Percentiles rank a stretch among this genome's conserved stretches.
These are phyloP conservation scores for Gaertneriomyces sp. DNA, from an alignment of 192 early-diverging fungal genomes.

Conservation along the genomic window DNA sequence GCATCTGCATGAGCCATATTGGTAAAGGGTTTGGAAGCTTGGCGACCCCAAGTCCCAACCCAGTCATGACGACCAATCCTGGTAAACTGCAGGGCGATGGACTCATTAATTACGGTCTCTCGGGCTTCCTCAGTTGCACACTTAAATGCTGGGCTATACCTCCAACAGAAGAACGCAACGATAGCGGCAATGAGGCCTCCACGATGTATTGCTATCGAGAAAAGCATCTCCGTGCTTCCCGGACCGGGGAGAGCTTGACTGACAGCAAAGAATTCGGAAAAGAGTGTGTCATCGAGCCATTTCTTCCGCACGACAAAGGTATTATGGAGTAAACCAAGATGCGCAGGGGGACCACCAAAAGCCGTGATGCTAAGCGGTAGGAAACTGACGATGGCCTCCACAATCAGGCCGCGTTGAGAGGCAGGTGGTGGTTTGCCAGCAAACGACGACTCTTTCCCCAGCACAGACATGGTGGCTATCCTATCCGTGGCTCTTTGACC, in stretches of 20 bases:
- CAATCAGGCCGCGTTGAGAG: too few relatives aligned
- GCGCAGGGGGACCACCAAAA: constrained; percentile 60
- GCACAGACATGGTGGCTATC: too few relatives aligned
- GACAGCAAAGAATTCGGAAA: constrained; percentile 65
- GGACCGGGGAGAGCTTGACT: constrained; percentile 62
- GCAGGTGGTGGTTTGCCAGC: too few relatives aligned
- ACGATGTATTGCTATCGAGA: constrained; percentile 38
- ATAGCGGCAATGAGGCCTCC: constrained; percentile 36
- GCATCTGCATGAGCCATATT: constrained; percentile 43
- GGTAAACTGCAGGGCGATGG: constrained; percentile 42
- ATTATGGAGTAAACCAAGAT: constrained; percentile 55
- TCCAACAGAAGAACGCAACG: constrained; percentile 43
- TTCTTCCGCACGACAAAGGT: constrained; percentile 49
- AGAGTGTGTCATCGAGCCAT: constrained; percentile 54
- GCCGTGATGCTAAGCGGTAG: constrained; percentile 54
- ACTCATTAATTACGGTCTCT: background rate
- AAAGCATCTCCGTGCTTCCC: constrained; percentile 37
- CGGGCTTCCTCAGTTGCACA: background rate
- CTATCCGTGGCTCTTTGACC: too few relatives aligned
- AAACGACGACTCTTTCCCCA: too few relatives aligned
- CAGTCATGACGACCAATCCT: constrained; percentile 52
- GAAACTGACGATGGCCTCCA: constrained; percentile 31
- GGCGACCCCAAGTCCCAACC: constrained; percentile 12
- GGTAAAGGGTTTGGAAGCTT: constrained; percentile 32
- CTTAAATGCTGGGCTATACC: constrained; percentile 7